Evolutionary conservation across 305 asterid species (phyloP).

Genomic region (Fraxinus albicans): DNA sequence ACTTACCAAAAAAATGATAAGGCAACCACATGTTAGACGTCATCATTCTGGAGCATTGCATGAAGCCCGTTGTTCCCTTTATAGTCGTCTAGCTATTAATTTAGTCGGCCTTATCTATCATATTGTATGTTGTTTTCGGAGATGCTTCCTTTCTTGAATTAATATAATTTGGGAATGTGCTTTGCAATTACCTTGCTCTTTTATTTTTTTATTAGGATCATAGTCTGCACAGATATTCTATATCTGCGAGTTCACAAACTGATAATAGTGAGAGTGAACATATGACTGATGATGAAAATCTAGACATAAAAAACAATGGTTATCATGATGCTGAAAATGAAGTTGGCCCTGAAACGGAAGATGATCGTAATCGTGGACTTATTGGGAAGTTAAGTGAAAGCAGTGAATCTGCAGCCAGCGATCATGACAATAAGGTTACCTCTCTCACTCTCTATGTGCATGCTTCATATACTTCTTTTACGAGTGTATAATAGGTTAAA

Average conservation of each 20-base stretch:
- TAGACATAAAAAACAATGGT: slow-evolving; percentile 60
- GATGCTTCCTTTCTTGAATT: neutral
- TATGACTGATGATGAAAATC: slow-evolving; percentile 68
- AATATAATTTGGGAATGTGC: neutral
- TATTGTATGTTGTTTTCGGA: neutral
- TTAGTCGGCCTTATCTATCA: neutral
- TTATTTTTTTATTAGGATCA: slow-evolving; percentile 51
- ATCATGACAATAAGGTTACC: slow-evolving; percentile 88
- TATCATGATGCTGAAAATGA: slow-evolving; percentile 95
- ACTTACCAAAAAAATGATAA: neutral
- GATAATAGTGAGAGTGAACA: slow-evolving; percentile 83
- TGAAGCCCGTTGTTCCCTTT: neutral
- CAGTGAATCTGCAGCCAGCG: slow-evolving; percentile 91
- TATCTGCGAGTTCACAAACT: slow-evolving; percentile 80
- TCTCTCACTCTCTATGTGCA: slow-evolving; percentile 19
- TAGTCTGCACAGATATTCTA: slow-evolving; percentile 69
- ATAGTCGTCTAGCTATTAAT: neutral
- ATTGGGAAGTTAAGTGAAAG: slow-evolving; percentile 93
- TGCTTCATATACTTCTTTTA: neutral
- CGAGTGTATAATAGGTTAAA: neutral
- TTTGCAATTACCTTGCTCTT: slow-evolving; percentile 17
- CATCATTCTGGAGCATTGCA: neutral
- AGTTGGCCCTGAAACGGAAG: slow-evolving; percentile 72
- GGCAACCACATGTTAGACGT: neutral
- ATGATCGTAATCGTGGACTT: slow-evolving; percentile 73